phyloP scores from a whole-genome alignment of 768 basidiomycete genomes.

The Mrakia gelida region DNA sequence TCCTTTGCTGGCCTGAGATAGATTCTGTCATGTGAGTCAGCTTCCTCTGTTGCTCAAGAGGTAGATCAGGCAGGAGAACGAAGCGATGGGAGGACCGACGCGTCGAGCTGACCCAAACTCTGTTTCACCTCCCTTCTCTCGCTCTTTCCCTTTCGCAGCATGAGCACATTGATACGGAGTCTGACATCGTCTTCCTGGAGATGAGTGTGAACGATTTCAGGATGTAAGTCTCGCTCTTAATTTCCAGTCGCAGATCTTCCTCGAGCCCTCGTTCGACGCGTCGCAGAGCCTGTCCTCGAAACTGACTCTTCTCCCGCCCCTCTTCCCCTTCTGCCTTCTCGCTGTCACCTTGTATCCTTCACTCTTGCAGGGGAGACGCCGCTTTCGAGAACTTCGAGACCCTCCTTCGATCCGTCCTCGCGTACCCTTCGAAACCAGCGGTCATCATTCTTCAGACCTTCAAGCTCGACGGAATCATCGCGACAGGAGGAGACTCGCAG shows the following conservation, averaged over 20 bases:
- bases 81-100: not conserved
- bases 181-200: not conserved
- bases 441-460: conserved; percentile 13
- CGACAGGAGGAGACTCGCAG: conserved; percentile 17
- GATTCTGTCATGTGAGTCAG: not conserved
- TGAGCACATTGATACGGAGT: conserved; percentile 12
- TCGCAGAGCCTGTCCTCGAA: too few species aligned
- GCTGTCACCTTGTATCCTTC: not conserved
- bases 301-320: not conserved
- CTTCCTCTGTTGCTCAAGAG: not conserved
- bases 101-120: not conserved
- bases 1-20: not conserved
- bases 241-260: too few species aligned
- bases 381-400: conserved; percentile 20
- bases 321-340: not conserved
- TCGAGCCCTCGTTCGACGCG: not conserved
- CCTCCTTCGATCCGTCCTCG: not conserved
- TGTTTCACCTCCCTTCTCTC: not conserved
- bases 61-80: not conserved
- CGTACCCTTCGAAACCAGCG: conserved; percentile 8
- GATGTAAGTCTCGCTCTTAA: not conserved
- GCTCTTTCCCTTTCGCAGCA: not conserved
- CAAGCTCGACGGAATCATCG: conserved; percentile 18
- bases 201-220: conserved; percentile 10
- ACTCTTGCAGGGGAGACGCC: conserved; percentile 9